Conservation (phyloP, 2,329 filamentous ascomycete species). For the Mycosphaerella arachidis region DNA sequence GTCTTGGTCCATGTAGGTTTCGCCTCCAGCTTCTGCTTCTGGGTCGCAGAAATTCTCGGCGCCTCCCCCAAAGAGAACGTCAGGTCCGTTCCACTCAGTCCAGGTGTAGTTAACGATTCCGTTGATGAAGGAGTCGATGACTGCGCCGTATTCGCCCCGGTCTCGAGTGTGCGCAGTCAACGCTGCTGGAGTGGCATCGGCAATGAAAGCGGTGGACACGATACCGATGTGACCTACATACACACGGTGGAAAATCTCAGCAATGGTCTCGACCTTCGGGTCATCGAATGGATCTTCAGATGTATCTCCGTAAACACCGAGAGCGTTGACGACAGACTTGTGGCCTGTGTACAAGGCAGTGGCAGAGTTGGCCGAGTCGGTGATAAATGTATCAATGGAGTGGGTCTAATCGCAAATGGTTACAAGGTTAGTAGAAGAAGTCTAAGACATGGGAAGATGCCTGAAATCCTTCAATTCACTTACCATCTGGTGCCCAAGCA, state of each 20-base stretch:
- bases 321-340: slow-evolving; percentile 76
- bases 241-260: slow-evolving; percentile 69
- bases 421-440: too few relatives aligned
- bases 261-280: slow-evolving; percentile 80
- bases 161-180: slow-evolving; percentile 68
- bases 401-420: slow-evolving; percentile 50
- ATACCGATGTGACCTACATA: slow-evolving; percentile 56
- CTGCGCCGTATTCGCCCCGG: slow-evolving; percentile 63
- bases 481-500: slow-evolving; percentile 67
- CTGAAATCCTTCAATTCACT: too few relatives aligned
- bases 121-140: slow-evolving; percentile 72
- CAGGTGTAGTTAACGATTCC: slow-evolving; percentile 77
- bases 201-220: slow-evolving; percentile 75
- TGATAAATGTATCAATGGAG: slow-evolving; percentile 76
- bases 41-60: slow-evolving; percentile 69
- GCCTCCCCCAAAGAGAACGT: slow-evolving; percentile 75
- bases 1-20: slow-evolving; percentile 65
- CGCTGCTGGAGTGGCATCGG: slow-evolving; percentile 77
- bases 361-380: slow-evolving; percentile 80
- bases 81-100: slow-evolving; percentile 68
- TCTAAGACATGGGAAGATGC: too few relatives aligned
- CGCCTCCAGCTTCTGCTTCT: slow-evolving; percentile 50
- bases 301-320: slow-evolving; percentile 77
- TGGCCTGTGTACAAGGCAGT: slow-evolving; percentile 78
- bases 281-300: slow-evolving; percentile 71